Base-by-base conservation (phyloP, 257 asterid species). In the Nicotiana knightiana region DNA sequence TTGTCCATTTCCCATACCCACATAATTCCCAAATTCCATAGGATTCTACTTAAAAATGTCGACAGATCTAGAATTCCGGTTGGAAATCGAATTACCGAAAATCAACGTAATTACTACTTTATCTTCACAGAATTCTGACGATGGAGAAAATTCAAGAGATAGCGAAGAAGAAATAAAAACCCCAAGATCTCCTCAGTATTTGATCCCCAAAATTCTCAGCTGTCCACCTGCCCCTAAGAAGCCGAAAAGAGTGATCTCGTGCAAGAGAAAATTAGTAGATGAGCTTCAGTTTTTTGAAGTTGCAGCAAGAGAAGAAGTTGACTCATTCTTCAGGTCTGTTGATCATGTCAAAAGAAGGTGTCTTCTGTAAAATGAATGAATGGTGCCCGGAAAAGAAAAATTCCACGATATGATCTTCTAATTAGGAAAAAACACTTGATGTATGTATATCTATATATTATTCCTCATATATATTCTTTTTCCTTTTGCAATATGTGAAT, bases 161-260 rank as follows among this genome's bases (percentile, higher is more conserved):
- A 24, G 76, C 61, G 80, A 32, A 87, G 79, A 9, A 63, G 87
- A 80, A 33, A 90, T 91, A 71, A 79, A 12, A 51, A 90, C 94
- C 4, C 96, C 96, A 1, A 89, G 28, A 46, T 87, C 96, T 0
- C 88, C 93, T 1, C 63, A 77, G 2, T 81, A 88, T 85, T 81
- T 80, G 90, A 92, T 92, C 35, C 93, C 94, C 8, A 54, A 89
- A 33, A 33, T 59, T 10, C 80, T 85, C 33, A 59, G 55, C 82
- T 90, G 94, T 85, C 97, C 97, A 53, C 91, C 94, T 12, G 87
- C 97, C 21, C 97, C 92, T 4, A 88, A 84, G 79, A 92, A 92
- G 84, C 87, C 90, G 6, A 30, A n/a, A 84, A 83, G 77, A 30
- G 88, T n/a, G 57, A 37, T 81, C 8, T 76, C 92, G 48, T 87